Conservation (phyloP, 441 rosid species). For the Hura crepitans region DNA sequence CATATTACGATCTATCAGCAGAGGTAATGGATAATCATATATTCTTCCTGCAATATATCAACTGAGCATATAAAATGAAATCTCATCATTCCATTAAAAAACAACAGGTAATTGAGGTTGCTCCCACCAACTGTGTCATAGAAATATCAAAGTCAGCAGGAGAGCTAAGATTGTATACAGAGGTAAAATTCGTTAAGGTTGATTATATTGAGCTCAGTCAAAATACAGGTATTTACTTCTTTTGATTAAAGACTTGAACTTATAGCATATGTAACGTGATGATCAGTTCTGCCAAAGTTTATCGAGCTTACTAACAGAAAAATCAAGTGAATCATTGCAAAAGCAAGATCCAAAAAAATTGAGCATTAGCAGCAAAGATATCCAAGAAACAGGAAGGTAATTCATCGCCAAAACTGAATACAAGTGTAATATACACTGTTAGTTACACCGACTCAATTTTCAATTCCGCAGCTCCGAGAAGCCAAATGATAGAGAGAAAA, state of each 20-base stretch:
- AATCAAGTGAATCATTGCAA: constrained; percentile 35
- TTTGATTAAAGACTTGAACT: constrained; percentile 16
- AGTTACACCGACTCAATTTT: constrained; percentile 20
- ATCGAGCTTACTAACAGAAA: constrained; percentile 53
- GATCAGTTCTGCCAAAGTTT: constrained; percentile 82
- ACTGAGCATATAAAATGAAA: not conserved
- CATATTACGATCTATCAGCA: constrained; percentile 69
- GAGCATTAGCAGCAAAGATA: constrained; percentile 15
- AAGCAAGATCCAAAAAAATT: constrained; percentile 22
- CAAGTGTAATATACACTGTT: constrained; percentile 7
- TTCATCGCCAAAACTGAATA: not conserved
- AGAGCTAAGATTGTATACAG: constrained; percentile 59
- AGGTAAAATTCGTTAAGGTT: constrained; percentile 39
- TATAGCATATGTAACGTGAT: constrained; percentile 15
- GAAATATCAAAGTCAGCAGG: constrained; percentile 85
- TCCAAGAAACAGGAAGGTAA: constrained; percentile 37
- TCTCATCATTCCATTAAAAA: constrained; percentile 16
- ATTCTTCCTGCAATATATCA: constrained; percentile 15
- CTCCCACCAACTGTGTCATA: constrained; percentile 80
- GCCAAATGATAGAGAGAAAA: constrained; percentile 17
- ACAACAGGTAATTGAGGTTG: constrained; percentile 60
- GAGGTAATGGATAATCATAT: constrained; percentile 42
- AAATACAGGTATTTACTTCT: not conserved
- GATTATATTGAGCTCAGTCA: not conserved
- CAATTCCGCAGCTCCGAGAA: constrained; percentile 39